phyloP scores from a whole-genome alignment of 495 filamentous ascomycete genomes.

The Podospora pseudoanserina region DNA sequence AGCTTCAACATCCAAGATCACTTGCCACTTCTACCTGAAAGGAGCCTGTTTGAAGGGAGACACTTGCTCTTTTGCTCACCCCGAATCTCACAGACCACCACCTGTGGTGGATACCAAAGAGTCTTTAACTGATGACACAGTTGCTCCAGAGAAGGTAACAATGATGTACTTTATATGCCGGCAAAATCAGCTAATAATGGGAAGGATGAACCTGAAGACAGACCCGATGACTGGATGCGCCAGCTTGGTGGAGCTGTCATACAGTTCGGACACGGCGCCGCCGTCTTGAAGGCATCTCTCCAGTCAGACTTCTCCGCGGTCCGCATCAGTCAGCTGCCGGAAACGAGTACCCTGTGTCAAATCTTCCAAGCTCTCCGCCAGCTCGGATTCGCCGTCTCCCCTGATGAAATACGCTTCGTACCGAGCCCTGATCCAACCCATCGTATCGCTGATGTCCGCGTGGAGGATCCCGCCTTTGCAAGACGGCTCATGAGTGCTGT shows the following conservation, averaged over 20 bases:
- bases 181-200: neutral
- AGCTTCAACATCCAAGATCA: neutral
- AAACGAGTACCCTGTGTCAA: constrained; percentile 14
- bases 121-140: neutral
- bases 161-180: neutral
- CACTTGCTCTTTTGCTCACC: constrained; percentile 12
- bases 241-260: constrained; percentile 27
- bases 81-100: neutral
- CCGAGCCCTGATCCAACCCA: neutral
- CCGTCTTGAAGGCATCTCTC: constrained; percentile 23
- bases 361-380: constrained; percentile 18
- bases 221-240: constrained; percentile 19
- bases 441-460: constrained; percentile 22
- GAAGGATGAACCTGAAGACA: constrained; percentile 7
- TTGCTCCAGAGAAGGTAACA: neutral
- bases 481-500: constrained; percentile 11
- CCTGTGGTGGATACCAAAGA: neutral
- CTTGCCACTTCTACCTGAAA: neutral
- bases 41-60: constrained; percentile 1
- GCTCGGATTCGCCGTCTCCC: constrained; percentile 7
- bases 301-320: constrained; percentile 32
- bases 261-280: constrained; percentile 30
- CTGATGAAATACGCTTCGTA: constrained; percentile 14
- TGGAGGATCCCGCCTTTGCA: constrained; percentile 28
- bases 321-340: constrained; percentile 28